phyloP scores from a whole-genome alignment of 441 rosid genomes.

The Populus hybrid region DNA sequence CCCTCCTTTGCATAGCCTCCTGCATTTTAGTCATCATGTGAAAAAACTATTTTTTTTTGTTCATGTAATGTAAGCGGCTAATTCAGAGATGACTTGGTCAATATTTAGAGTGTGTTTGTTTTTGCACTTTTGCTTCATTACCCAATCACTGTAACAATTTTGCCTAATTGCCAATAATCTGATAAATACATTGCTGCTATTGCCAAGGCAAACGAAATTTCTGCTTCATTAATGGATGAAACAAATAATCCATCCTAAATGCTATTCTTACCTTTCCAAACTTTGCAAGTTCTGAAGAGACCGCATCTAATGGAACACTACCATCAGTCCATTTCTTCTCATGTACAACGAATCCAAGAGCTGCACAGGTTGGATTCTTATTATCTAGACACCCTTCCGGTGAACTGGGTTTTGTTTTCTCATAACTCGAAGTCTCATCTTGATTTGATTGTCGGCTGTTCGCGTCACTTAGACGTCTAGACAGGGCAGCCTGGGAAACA shows the following conservation, averaged over 20 bases:
- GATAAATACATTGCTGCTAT: background rate
- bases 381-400: constrained; percentile 34
- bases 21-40: constrained; percentile 24
- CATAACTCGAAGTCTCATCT: constrained; percentile 39
- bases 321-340: constrained; percentile 95
- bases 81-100: background rate
- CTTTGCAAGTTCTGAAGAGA: constrained; percentile 56
- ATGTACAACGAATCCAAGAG: constrained; percentile 59
- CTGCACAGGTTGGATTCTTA: constrained; percentile 35
- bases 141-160: background rate
- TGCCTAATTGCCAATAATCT: background rate
- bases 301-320: constrained; percentile 54
- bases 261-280: constrained; percentile 59
- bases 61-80: background rate
- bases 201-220: background rate
- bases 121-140: background rate
- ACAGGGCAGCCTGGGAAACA: constrained; percentile 66
- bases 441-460: constrained; percentile 38
- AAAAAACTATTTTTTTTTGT: background rate
- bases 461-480: constrained; percentile 81
- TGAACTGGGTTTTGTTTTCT: constrained; percentile 45
- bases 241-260: background rate
- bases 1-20: constrained; percentile 82
- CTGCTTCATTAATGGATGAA: background rate
- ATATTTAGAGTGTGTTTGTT: too few species aligned